Conservation (phyloP, 2,329 filamentous ascomycete genomes). For the Botryotinia globosa region DNA sequence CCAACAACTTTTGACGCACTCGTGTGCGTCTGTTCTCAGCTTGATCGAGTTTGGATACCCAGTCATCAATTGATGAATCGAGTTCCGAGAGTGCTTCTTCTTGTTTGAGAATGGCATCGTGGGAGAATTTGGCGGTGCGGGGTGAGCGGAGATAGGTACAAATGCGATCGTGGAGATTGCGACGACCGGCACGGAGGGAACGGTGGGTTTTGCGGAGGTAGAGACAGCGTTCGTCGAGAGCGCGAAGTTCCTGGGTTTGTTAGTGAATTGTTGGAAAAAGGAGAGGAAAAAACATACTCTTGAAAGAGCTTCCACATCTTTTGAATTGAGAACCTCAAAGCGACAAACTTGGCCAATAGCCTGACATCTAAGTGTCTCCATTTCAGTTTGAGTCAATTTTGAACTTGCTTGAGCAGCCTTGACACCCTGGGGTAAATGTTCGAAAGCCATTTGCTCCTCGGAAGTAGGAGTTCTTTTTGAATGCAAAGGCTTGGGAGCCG, state of each 20-base stretch:
- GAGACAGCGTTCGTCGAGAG: constrained; percentile 73
- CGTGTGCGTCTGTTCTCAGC: constrained; percentile 74
- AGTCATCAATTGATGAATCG: constrained; percentile 75
- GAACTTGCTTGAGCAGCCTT: constrained; percentile 51
- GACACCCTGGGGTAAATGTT: constrained; percentile 58
- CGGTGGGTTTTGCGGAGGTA: constrained; percentile 76
- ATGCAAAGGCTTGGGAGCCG: constrained; percentile 5
- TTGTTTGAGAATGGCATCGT: constrained; percentile 73
- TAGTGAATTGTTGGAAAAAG: neutral
- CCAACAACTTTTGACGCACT: constrained; percentile 75
- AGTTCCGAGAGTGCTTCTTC: constrained; percentile 76
- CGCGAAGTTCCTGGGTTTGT: constrained; percentile 60
- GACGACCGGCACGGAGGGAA: constrained; percentile 70
- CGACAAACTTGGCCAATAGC: constrained; percentile 59
- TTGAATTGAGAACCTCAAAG: constrained; percentile 61
- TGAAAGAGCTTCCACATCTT: constrained; percentile 64
- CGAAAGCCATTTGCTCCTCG: constrained; percentile 56
- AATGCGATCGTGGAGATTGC: constrained; percentile 73
- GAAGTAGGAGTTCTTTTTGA: constrained; percentile 8
- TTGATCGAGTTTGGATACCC: constrained; percentile 75
- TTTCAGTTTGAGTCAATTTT: constrained; percentile 49
- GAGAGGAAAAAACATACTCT: constrained; percentile 44
- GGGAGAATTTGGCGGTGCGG: constrained; percentile 67
- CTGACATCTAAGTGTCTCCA: constrained; percentile 54
- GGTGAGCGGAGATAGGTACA: constrained; percentile 73